These are phyloP conservation scores for Metschnikowia similis DNA, from an alignment of 805 yeast species.

Conservation along the genomic window DNA sequence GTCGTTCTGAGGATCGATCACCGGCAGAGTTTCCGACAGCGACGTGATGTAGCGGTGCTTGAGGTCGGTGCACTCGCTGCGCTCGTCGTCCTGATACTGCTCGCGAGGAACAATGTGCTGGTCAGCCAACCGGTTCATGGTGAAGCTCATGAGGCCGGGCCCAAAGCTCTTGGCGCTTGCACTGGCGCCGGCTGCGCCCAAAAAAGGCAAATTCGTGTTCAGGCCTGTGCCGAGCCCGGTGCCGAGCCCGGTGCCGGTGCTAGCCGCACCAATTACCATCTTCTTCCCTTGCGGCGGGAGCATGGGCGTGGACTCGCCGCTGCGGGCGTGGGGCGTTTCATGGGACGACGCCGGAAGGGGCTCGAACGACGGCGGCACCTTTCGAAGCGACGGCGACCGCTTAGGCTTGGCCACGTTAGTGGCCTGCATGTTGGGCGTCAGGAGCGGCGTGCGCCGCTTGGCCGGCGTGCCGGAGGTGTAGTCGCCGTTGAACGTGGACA, in stretches of 20 bases:
- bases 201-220: too few species aligned
- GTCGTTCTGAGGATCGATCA: conserved; percentile 10
- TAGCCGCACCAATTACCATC: conserved; percentile 17
- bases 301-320: conserved; percentile 27
- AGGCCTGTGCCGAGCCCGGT: too few species aligned
- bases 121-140: conserved; percentile 43
- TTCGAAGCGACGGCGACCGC: conserved; percentile 32
- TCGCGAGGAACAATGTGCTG: conserved; percentile 16
- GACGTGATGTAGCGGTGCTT: conserved; percentile 3
- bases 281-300: conserved; percentile 36
- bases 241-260: neutral
- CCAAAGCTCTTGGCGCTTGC: conserved; percentile 6
- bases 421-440: conserved; percentile 37
- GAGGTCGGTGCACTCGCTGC: neutral
- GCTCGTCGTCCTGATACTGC: neutral
- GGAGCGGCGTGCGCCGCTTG: conserved; percentile 42
- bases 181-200: neutral
- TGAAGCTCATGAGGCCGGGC: conserved; percentile 43
- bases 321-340: neutral
- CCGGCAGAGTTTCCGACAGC: conserved; percentile 19
- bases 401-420: conserved; percentile 18
- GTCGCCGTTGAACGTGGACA: conserved; percentile 30
- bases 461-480: conserved; percentile 16
- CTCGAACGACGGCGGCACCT: conserved; percentile 13
- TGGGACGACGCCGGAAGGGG: conserved; percentile 26